Base-by-base conservation (phyloP, 179 eudicot genomes). In the Drosera spatulata region DNA sequence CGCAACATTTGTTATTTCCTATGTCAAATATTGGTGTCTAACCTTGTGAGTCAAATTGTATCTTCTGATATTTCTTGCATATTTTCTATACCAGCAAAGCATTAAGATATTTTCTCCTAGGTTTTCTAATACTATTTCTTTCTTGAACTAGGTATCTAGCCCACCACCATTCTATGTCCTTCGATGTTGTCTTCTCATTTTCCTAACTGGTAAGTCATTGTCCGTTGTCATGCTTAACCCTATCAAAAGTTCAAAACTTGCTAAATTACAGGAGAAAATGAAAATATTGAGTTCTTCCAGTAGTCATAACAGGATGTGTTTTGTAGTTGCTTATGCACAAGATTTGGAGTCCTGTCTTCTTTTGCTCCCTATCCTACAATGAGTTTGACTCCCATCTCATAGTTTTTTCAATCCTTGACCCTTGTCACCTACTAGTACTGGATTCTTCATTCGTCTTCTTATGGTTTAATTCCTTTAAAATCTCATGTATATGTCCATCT, bases 171-270 rank as follows among this genome's bases (percentile, higher is more conserved):
- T 53, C 80, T 72, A 76, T 75, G 60, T 65, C 70, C 69, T 74
- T 69, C 77, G 78, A 73, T 74, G 82, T 64, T 70, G 77, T 69
- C 73, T 73, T 71, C 65, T 66, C 67, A 61, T 67, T 65, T 66
- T 55, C 71, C 54, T 59, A 56, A 61, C 71, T 58, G 95, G 90
- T 87, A 72, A 78, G 95, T 81, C 63, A 63, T 55, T 55, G 15
- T 45, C 50, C 59, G 3, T 22, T 22, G 44, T 10, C 53, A 50
- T 42, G 40, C 50, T 11, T 51, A 11, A 44, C 59, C 6, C 5
- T 3, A 43, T 13, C 15, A 4, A 37, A 37, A 50, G 39, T 50
- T 39, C 6, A 48, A 6, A 22, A 49, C 9, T 7, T 47, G 10
- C 41, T 41, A 7, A 14, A 15, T 15, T 53, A 53, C 53, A 42